These are phyloP conservation scores for Ogataea salicorniae DNA, from an alignment of 805 yeast genomes.

Conservation along the genomic window DNA sequence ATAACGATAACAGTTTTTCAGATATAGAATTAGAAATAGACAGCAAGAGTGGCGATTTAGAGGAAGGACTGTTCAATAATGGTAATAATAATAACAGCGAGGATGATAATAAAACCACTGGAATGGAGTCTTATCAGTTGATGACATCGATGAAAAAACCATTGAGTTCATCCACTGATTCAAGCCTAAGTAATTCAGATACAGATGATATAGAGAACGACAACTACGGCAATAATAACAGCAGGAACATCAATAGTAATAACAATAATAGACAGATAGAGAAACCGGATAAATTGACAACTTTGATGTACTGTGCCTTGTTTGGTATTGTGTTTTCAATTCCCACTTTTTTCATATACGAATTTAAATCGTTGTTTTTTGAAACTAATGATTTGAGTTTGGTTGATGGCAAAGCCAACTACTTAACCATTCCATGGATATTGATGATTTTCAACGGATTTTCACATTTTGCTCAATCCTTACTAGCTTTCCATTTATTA, in stretches of 20 bases:
- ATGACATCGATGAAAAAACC: too few species aligned
- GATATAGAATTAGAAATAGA: background rate
- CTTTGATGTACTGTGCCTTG: conserved; percentile 73
- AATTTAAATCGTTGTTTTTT: conserved; percentile 35
- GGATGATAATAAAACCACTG: too few species aligned
- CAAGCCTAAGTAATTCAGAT: too few species aligned
- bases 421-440: conserved; percentile 35
- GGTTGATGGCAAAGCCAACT: conserved; percentile 17
- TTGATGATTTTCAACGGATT: conserved; percentile 62
- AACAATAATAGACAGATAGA: conserved; percentile 10
- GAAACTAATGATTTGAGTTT: background rate
- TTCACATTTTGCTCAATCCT: conserved; percentile 73
- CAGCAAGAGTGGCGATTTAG: background rate
- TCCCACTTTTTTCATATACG: conserved; percentile 68
- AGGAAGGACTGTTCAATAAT: background rate
- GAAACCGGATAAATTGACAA: conserved; percentile 73
- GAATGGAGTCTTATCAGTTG: too few species aligned
- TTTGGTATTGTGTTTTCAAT: conserved; percentile 67
- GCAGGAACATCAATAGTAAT: background rate
- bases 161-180: too few species aligned
- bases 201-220: background rate
- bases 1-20: background rate
- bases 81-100: too few species aligned
- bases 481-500: conserved; percentile 74
- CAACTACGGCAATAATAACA: background rate